These are phyloP conservation scores for Suillus weaverae DNA, from an alignment of 768 basidiomycete species.

Conservation along the genomic window DNA sequence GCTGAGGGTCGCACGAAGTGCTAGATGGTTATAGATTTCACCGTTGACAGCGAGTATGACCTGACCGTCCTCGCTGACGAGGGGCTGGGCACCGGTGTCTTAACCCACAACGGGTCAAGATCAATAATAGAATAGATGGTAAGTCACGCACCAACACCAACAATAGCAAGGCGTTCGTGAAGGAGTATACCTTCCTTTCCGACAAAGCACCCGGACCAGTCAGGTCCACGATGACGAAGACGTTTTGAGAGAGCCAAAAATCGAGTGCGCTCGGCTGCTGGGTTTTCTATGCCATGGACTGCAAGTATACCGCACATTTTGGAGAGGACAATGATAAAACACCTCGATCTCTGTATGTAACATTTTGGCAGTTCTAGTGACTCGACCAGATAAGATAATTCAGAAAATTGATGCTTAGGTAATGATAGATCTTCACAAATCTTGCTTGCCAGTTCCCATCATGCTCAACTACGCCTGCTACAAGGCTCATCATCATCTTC, in stretches of 20 bases:
- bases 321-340: conserved; percentile 3
- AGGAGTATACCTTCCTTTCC: conserved; percentile 81
- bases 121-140: conserved; percentile 5
- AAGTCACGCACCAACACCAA: conserved; percentile 82
- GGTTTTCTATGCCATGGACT: conserved; percentile 76
- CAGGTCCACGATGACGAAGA: conserved; percentile 92
- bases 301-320: conserved; percentile 93
- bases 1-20: conserved; percentile 68
- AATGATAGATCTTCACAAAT: not conserved
- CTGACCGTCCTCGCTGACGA: conserved; percentile 83
- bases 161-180: conserved; percentile 96
- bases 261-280: conserved; percentile 63
- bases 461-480: not conserved
- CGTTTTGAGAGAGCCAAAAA: conserved; percentile 87
- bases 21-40: conserved; percentile 97
- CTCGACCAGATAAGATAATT: conserved; percentile 10
- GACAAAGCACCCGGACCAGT: conserved; percentile 97
- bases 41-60: conserved; percentile 91
- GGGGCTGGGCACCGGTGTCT: conserved; percentile 97
- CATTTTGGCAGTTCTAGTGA: conserved; percentile 11
- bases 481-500: not conserved
- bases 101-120: conserved; percentile 1
- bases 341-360: not conserved
- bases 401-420: conserved; percentile 3
- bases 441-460: not conserved